Evolutionary conservation across 1,284 basidiomycete species (phyloP), one percentile per base, ranked within the genome.

Genomic region (Naganishia sp.): DNA sequence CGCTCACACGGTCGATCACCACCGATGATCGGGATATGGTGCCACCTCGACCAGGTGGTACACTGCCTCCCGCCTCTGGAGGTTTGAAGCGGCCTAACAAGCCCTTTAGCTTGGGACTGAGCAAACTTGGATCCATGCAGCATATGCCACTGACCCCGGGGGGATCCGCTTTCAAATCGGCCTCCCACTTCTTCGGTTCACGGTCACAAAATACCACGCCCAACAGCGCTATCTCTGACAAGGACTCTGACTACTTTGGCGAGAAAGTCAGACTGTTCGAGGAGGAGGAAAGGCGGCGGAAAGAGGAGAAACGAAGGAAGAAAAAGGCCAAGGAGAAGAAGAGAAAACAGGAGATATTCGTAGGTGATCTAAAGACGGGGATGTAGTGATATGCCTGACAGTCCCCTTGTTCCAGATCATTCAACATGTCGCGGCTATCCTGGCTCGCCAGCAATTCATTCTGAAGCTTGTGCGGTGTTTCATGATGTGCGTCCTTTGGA

Each of bases 381-480:
- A 10, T 39, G 35, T 13, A 39, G 7, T 39, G 28, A 28, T 28
- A 28, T 28, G 28, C 28, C 28, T 28, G 28, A 28, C 28, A 28
- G 5, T 28, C 5, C 28, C 28, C 28, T 28, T 1, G 28, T 28
- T 28, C 2, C 73, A 90, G 88, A 94, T 94, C 71, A 93, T 92
- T 45, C 89, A 88, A 72, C 92, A 94, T 74, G 89, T 94, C 23
- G 92, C 92, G 2, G 88, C 89, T 66, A 89, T 94, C 70, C 83
- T 94, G 54, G 86, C 88, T 72, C 85, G 94, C 21, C 92, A 95
- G 76, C 89, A 94, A 71, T 95, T 95, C 80, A 83, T 96, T 67
- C 81, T 94, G 76, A 95, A 95, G 82, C 85, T 95, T 46, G 85
- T 89, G 18, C 85, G 92, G 52, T 88, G 91, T 9, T 85, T 96